Conservation (phyloP, 1,139 yeast genomes). For the Scheffersomyces lignicola region DNA sequence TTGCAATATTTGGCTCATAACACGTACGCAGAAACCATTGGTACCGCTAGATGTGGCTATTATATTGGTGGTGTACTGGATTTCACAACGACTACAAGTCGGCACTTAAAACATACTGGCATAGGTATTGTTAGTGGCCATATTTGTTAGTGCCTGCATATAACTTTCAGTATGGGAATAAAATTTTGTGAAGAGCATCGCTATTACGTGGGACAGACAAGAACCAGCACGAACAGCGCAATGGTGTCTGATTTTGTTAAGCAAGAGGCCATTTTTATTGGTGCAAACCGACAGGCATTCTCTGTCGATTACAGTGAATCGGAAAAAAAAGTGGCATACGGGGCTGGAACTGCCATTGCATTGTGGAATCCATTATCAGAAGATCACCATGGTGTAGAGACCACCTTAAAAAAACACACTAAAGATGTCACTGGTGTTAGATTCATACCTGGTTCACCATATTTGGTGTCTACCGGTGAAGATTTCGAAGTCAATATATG, state of each 20-base stretch:
- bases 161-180: not conserved
- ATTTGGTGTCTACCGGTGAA: slow-evolving; percentile 63
- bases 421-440: slow-evolving; percentile 59
- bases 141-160: not conserved
- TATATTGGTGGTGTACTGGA: too few species aligned
- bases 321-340: slow-evolving; percentile 61
- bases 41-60: too few species aligned
- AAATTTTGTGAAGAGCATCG: slow-evolving; percentile 4
- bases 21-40: too few species aligned
- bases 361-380: slow-evolving; percentile 63
- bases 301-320: slow-evolving; percentile 56
- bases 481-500: slow-evolving; percentile 65
- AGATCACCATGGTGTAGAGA: slow-evolving; percentile 45
- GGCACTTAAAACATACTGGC: too few species aligned
- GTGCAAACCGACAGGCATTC: slow-evolving; percentile 75
- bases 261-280: slow-evolving; percentile 66
- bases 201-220: not conserved
- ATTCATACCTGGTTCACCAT: slow-evolving; percentile 49
- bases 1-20: too few species aligned
- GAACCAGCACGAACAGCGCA: slow-evolving; percentile 2
- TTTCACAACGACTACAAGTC: too few species aligned
- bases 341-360: slow-evolving; percentile 74
- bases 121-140: not conserved
- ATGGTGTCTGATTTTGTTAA: slow-evolving; percentile 2
- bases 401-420: slow-evolving; percentile 59